phyloP scores from a whole-genome alignment of 768 basidiomycete species.

The Mycena vulgaris region DNA sequence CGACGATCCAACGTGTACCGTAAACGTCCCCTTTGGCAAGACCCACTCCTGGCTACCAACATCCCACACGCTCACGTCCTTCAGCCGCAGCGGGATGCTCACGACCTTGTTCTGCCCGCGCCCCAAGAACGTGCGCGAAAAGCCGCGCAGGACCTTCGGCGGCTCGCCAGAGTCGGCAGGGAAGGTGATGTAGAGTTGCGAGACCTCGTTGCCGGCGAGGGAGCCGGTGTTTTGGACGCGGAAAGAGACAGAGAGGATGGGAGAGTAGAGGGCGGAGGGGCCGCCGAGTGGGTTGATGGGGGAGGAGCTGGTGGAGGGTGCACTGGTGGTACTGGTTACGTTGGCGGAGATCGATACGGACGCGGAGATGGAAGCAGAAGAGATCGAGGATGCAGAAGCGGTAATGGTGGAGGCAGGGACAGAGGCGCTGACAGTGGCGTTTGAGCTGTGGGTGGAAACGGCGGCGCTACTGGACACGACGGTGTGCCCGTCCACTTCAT shows the following conservation, averaged over 20 bases:
- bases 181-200: slow-evolving; percentile 48
- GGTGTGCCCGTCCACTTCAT: too few species aligned
- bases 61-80: slow-evolving; percentile 38
- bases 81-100: slow-evolving; percentile 17
- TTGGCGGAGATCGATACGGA: slow-evolving; percentile 16
- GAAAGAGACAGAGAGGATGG: slow-evolving; percentile 51
- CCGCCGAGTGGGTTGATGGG: slow-evolving; percentile 25
- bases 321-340: slow-evolving; percentile 34
- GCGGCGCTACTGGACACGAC: background rate
- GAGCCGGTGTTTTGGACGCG: slow-evolving; percentile 55
- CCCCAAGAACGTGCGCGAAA: slow-evolving; percentile 43
- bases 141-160: slow-evolving; percentile 52
- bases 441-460: background rate
- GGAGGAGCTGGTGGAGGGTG: slow-evolving; percentile 13
- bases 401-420: background rate
- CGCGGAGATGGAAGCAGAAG: slow-evolving; percentile 17
- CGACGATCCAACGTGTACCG: too few species aligned
- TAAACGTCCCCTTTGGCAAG: too few species aligned
- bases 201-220: slow-evolving; percentile 44
- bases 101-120: slow-evolving; percentile 30
- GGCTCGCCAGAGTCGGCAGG: slow-evolving; percentile 46
- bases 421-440: background rate
- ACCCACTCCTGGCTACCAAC: too few species aligned
- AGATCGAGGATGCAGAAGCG: background rate
- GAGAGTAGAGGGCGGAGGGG: slow-evolving; percentile 45